These are phyloP conservation scores for Mucor mucedo DNA, from an alignment of 371 early-diverging fungal species.

Conservation along the genomic window DNA sequence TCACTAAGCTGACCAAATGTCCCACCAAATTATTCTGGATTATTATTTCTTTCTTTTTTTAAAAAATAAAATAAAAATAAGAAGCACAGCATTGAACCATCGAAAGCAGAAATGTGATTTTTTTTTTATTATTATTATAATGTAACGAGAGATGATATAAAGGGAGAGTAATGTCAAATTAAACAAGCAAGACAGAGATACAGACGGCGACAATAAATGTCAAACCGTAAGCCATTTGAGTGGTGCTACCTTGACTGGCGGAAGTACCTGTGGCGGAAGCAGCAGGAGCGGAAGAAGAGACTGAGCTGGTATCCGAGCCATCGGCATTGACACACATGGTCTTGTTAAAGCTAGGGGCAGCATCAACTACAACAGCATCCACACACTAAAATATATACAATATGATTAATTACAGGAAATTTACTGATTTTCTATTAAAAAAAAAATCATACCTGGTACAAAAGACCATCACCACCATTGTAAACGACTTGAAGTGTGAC, in stretches of 20 bases:
- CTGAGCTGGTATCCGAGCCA: constrained; percentile 9
- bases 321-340: constrained; percentile 47
- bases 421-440: background rate
- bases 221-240: background rate
- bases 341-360: constrained; percentile 40
- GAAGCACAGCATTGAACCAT: no score
- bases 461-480: constrained; percentile 59
- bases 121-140: no score
- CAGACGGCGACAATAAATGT: background rate
- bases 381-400: background rate
- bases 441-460: constrained; percentile 53
- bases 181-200: constrained; percentile 7
- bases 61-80: no score
- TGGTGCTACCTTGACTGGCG: constrained; percentile 4
- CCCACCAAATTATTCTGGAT: no score
- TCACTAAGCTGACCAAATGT: no score
- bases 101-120: no score
- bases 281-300: background rate
- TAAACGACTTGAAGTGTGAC: constrained; percentile 62
- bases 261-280: background rate
- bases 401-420: no score
- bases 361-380: constrained; percentile 13
- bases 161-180: background rate
- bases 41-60: no score
- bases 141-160: no score